Conservation (phyloP, 2,329 filamentous ascomycete species). For the Drechslerella dactyloides region DNA sequence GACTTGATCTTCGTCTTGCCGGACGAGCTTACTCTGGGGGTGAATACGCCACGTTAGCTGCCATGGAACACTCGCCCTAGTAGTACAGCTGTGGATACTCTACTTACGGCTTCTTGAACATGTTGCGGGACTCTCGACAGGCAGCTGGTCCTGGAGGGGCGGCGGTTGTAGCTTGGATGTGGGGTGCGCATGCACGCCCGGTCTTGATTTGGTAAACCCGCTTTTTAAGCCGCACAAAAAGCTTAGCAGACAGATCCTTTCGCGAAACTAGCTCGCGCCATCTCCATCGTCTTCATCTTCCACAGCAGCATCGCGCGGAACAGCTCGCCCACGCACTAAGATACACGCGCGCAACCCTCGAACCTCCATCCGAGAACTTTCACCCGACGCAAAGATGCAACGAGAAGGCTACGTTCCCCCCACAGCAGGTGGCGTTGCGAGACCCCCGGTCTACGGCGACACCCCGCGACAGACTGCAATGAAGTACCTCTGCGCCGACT, state of each 20-base stretch:
- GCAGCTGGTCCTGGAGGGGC: background rate
- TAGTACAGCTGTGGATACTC: background rate
- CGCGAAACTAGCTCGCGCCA: conserved; percentile 22
- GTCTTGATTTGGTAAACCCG: conserved; percentile 40
- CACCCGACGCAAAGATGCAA: conserved; percentile 21
- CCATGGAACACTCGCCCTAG: conserved; percentile 18
- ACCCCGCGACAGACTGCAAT: conserved; percentile 66
- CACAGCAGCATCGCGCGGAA: background rate
- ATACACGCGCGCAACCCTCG: background rate
- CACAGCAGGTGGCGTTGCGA: conserved; percentile 53
- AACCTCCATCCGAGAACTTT: background rate
- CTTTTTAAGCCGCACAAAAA: conserved; percentile 49
- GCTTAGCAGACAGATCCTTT: conserved; percentile 49
- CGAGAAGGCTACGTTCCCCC: conserved; percentile 49
- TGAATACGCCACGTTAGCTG: conserved; percentile 12
- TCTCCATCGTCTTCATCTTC: conserved; percentile 1
- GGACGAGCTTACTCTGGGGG: conserved; percentile 71
- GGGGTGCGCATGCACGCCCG: conserved; percentile 20
- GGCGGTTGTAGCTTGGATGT: conserved; percentile 19
- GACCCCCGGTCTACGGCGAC: conserved; percentile 54
- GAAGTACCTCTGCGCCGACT: conserved; percentile 81
- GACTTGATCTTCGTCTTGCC: conserved; percentile 96
- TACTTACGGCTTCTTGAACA: conserved; percentile 92
- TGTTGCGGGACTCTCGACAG: conserved; percentile 60
- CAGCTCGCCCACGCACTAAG: conserved; percentile 7